Percentiles rank a stretch among this genome's conserved stretches.
These are phyloP conservation scores for Plasmodium adleri DNA, from an alignment of 169 alveolate genomes.

Conservation along the genomic window DNA sequence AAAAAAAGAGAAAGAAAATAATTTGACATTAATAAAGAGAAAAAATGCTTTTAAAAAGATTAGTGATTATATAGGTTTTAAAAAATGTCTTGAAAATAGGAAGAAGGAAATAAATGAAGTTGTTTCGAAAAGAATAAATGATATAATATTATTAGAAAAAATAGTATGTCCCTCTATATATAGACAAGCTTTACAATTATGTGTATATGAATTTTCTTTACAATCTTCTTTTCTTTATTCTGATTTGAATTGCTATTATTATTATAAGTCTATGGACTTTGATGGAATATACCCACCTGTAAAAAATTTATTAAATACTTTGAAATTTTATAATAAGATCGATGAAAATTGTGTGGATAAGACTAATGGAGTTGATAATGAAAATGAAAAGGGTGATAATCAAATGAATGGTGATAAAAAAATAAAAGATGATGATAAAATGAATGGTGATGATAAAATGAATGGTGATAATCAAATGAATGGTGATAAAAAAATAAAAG, in stretches of 20 bases:
- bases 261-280: slow-evolving; percentile 46
- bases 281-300: slow-evolving; percentile 31
- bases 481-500: too few relatives aligned
- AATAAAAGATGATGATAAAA: neutral
- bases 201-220: slow-evolving; percentile 46
- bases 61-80: slow-evolving; percentile 26
- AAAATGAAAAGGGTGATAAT: neutral
- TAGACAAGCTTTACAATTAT: slow-evolving; percentile 43
- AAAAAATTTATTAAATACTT: slow-evolving; percentile 15
- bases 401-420: neutral
- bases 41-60: slow-evolving; percentile 47
- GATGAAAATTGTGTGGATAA: neutral
- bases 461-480: too few relatives aligned
- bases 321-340: slow-evolving; percentile 36
- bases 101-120: slow-evolving; percentile 24
- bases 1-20: slow-evolving; percentile 40
- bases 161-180: slow-evolving; percentile 39
- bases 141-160: slow-evolving; percentile 33
- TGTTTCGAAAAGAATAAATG: slow-evolving; percentile 36
- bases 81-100: slow-evolving; percentile 37
- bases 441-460: too few relatives aligned
- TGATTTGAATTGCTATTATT: slow-evolving; percentile 15
- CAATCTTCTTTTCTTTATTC: slow-evolving; percentile 50
- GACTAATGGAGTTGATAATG: neutral
- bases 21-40: slow-evolving; percentile 21